A percentile compares a stretch with the other conserved stretches of the same genome.
Evolutionary conservation across 176 grass and related monocot genomes (phyloP).

Genomic region (Zoysia japonica): DNA sequence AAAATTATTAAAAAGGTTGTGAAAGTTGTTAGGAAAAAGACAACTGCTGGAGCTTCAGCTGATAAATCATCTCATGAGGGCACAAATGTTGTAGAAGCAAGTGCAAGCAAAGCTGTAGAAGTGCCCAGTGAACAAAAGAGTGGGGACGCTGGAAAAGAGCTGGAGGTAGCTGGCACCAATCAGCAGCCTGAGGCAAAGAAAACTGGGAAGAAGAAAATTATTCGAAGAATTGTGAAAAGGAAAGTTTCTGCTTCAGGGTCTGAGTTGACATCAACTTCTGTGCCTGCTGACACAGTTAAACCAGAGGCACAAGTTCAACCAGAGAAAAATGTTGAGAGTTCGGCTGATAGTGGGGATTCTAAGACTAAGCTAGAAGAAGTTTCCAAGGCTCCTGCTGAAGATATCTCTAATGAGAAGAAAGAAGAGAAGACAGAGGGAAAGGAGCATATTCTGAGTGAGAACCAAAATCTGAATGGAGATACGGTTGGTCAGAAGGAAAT

Average conservation of each 20-base stretch:
- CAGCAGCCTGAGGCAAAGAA: constrained; percentile 60
- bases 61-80: constrained; percentile 53
- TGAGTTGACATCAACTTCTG: constrained; percentile 41
- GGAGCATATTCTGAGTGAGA: constrained; percentile 22
- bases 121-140: constrained; percentile 34
- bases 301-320: constrained; percentile 41
- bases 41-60: constrained; percentile 41
- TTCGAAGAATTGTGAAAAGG: constrained; percentile 88
- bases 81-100: constrained; percentile 48
- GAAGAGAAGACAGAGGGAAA: constrained; percentile 47
- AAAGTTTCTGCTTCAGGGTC: constrained; percentile 53
- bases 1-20: constrained; percentile 91
- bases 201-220: constrained; percentile 82
- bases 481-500: constrained; percentile 46
- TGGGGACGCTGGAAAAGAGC: constrained; percentile 45
- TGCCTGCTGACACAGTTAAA: constrained; percentile 52
- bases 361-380: constrained; percentile 53
- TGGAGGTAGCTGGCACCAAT: background rate
- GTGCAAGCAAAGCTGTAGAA: constrained; percentile 40
- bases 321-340: constrained; percentile 51
- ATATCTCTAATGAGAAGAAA: constrained; percentile 47
- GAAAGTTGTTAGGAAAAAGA: constrained; percentile 67
- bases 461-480: constrained; percentile 23
- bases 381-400: constrained; percentile 45
- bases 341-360: constrained; percentile 25